Evolutionary conservation across 2,329 filamentous ascomycete genomes (phyloP), one percentile per base, ranked within the genome.

Genomic region (Fusarium coffeatum): DNA sequence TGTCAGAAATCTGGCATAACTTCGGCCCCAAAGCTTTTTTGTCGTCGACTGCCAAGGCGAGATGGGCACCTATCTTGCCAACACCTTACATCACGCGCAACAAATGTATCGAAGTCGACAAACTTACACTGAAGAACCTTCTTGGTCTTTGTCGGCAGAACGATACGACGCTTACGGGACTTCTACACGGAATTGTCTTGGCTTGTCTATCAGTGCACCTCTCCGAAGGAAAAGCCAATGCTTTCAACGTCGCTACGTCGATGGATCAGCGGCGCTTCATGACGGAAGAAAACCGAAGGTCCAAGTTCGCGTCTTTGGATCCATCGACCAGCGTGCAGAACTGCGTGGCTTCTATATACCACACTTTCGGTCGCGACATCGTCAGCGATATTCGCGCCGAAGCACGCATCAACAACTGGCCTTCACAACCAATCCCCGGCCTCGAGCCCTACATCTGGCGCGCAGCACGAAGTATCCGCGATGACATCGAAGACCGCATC

Each of bases 361-460:
- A 64, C 22, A 22, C 23, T 1, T 64, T 58, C 8, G n/a, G 48
- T 1, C 22, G 54, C 1, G 30, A 64, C 1, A 45, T 48, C 2
- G 60, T 64, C 1, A 64, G 60, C 3, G 18, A 64, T 0, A 64
- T 64, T 5, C 15, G 60, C 1, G 60, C 60, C 0, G 23, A 30
- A 13, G 60, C 60, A 2, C 60, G 60, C 1, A 32, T 64, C 0
- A 48, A 43, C 28, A 64, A 64, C 3, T 64, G 60, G 60, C 34
- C 58, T 0, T 9, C 23, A 0, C 60, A 64, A 8, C 61, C 45
- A 4, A 64, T 64, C 2, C 6, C 5, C 3, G 22, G 22, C 5
- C 22, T 64, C 3, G 61, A 64, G 8, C 37, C 45, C 0, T 18
- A 8, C 1, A 64, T 64, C 4, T 64, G 61, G 61, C 55, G 47